Conservation (phyloP, 1,284 basidiomycete genomes). For the Dichomitus squalens region DNA sequence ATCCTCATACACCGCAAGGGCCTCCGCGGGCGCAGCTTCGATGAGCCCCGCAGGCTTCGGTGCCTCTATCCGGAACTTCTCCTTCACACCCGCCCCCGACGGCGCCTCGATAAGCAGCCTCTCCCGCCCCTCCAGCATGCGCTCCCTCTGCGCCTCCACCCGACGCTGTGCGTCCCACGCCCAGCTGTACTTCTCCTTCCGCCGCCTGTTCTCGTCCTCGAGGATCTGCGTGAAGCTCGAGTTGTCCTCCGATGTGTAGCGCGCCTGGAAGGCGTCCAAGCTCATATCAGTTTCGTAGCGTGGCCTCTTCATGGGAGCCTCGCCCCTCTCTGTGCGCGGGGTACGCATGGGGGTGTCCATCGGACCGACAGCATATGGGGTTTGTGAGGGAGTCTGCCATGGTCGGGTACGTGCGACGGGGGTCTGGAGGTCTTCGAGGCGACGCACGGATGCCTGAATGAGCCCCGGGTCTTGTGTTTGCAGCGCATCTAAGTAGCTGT, state of each 20-base stretch:
- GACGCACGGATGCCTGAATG: slow-evolving; percentile 73
- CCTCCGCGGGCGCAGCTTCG: slow-evolving; percentile 37
- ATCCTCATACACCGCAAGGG: slow-evolving; percentile 28
- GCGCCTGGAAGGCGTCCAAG: slow-evolving; percentile 85
- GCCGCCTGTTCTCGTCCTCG: slow-evolving; percentile 81
- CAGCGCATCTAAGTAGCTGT: slow-evolving; percentile 81
- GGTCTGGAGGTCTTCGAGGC: slow-evolving; percentile 67
- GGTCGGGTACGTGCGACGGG: slow-evolving; percentile 44
- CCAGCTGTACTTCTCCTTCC: slow-evolving; percentile 83
- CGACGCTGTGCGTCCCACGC: slow-evolving; percentile 88
- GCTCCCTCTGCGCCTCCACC: slow-evolving; percentile 66
- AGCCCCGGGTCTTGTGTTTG: slow-evolving; percentile 71
- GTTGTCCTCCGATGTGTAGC: slow-evolving; percentile 94
- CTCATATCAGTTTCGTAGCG: slow-evolving; percentile 64
- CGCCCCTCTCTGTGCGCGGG: slow-evolving; percentile 39
- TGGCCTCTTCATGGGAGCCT: slow-evolving; percentile 52
- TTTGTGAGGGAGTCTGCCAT: slow-evolving; percentile 61
- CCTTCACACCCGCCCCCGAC: slow-evolving; percentile 62
- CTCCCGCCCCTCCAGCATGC: slow-evolving; percentile 65
- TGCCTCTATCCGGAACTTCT: slow-evolving; percentile 64
- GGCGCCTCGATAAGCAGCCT: slow-evolving; percentile 70
- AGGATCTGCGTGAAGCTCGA: slow-evolving; percentile 91
- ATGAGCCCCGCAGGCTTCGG: slow-evolving; percentile 57
- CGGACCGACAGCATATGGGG: slow-evolving; percentile 62
- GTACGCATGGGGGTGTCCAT: slow-evolving; percentile 68